Conservation (phyloP, 202 grass and related monocot genomes). For the Carex sylvatica region DNA sequence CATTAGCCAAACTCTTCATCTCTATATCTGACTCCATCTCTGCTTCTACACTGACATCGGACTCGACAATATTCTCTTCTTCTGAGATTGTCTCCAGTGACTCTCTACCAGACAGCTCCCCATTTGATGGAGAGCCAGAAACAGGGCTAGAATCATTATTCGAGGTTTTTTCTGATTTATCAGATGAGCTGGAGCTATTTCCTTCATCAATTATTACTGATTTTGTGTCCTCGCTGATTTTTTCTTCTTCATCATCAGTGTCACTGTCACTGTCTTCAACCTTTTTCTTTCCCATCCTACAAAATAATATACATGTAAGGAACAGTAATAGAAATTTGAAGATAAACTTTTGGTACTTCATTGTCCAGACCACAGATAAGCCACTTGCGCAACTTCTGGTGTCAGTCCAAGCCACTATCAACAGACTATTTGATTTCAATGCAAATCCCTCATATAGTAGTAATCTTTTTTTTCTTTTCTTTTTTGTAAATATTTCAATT, state of each 20-base stretch:
- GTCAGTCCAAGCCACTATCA: not conserved
- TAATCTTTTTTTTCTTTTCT: not conserved
- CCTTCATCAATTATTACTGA: conserved; percentile 57
- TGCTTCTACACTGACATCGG: conserved; percentile 36
- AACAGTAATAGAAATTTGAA: not conserved
- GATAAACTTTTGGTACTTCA: not conserved
- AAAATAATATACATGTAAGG: conserved; percentile 15
- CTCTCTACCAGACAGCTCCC: conserved; percentile 52
- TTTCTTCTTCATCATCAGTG: conserved; percentile 56
- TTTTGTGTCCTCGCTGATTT: conserved; percentile 45
- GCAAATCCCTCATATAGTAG: not conserved
- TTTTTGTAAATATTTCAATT: not conserved
- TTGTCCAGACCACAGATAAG: not conserved
- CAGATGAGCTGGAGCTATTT: conserved; percentile 50
- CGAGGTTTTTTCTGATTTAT: conserved; percentile 37
- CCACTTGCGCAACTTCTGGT: not conserved
- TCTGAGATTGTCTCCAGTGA: conserved; percentile 41
- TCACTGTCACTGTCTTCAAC: conserved; percentile 63
- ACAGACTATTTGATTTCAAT: not conserved
- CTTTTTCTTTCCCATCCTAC: conserved; percentile 93
- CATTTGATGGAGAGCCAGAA: conserved; percentile 50
- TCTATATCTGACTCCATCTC: conserved; percentile 22
- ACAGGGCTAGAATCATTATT: conserved; percentile 33
- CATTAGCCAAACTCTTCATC: conserved; percentile 20
- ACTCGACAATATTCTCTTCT: conserved; percentile 37